Base-by-base conservation (phyloP, 2,329 filamentous ascomycete genomes). In the Penicillium decumbens region DNA sequence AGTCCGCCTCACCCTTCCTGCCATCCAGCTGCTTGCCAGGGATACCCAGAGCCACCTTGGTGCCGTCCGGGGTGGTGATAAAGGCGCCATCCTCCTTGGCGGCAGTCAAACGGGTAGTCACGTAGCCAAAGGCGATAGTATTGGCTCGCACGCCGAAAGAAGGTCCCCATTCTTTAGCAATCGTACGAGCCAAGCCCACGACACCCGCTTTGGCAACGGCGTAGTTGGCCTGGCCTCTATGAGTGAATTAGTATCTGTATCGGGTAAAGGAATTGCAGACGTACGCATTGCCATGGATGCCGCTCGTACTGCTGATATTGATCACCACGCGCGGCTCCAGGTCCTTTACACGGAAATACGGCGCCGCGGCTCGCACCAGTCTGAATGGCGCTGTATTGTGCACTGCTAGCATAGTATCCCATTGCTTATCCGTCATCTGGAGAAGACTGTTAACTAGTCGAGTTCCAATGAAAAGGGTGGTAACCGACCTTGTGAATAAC, bases 81-180 rank as follows among this genome's bases (percentile, higher is more conserved):
- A 89, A 93, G 0, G 84, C 88, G 13, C 89, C 89, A 15, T 83
- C 81, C 71, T 95, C 90, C 77, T 95, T 95, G 5, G 87, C 86
- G 9, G 83, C 86, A 9, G 90, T 95, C 59, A 95, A 72, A 3
- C 90, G 77, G 0, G 90, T 95, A 60, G 82, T 74, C 58, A 95
- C 92, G 66, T 85, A 81, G 0, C 90, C 90, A 61, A 95, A 95
- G 4, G 89, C 89, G 44, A 95, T 77, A 12, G 88, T 89, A 70
- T 95, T 95, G 35, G 84, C 80, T 50, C 89, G 78, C 5, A 95
- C 89, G 44, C 89, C 89, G 61, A 91, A 95, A 32, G 77, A 71
- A 0, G 88, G 89, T 1, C 89, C 89, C 90, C 89, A 95, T 75
- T 95, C 85, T 74, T 95, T 95, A 3, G 89, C 89, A 65, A 95